A percentile compares a stretch with the other conserved stretches of the same genome.
Evolutionary conservation across 345 rosid species (phyloP).

Genomic region (Arabis hirsuta): DNA sequence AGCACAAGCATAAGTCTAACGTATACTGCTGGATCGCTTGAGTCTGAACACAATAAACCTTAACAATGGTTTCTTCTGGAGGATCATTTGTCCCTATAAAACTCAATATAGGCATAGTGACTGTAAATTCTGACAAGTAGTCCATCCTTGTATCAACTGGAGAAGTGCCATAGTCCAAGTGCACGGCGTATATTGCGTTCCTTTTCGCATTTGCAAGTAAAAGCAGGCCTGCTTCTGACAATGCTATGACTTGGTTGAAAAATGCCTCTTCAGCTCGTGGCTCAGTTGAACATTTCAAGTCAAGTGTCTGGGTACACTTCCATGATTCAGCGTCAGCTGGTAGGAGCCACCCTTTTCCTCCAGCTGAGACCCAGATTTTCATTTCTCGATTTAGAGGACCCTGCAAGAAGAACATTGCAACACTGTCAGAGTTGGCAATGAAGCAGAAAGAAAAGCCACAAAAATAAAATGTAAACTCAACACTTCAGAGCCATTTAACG

Average conservation of each 20-base stretch:
- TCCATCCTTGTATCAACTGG: slow-evolving; percentile 77
- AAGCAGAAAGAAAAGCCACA: background rate
- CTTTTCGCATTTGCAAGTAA: slow-evolving; percentile 87
- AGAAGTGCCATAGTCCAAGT: slow-evolving; percentile 76
- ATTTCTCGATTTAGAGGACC: slow-evolving; percentile 82
- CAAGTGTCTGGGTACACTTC: slow-evolving; percentile 82
- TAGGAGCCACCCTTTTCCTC: slow-evolving; percentile 82
- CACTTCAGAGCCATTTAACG: slow-evolving; percentile 3
- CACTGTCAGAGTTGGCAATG: slow-evolving; percentile 6
- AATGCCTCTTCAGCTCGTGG: slow-evolving; percentile 67
- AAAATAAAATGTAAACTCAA: slow-evolving; percentile 7
- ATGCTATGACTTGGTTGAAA: slow-evolving; percentile 78
- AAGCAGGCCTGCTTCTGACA: slow-evolving; percentile 70
- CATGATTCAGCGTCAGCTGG: slow-evolving; percentile 68
- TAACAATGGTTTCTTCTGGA: slow-evolving; percentile 61
- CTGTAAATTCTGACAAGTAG: slow-evolving; percentile 81
- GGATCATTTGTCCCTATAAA: slow-evolving; percentile 74
- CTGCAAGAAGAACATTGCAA: slow-evolving; percentile 41
- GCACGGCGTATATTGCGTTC: slow-evolving; percentile 81
- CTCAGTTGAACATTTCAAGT: slow-evolving; percentile 70
- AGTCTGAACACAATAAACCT: slow-evolving; percentile 91
- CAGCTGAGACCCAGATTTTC: slow-evolving; percentile 76
- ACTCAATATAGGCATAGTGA: slow-evolving; percentile 93
- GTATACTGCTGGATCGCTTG: slow-evolving; percentile 94
- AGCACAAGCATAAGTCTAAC: slow-evolving; percentile 77